Percentiles rank a stretch among this genome's conserved stretches.
These are phyloP conservation scores for Xylaria castorea DNA, from an alignment of 495 filamentous ascomycete genomes.

Conservation along the genomic window DNA sequence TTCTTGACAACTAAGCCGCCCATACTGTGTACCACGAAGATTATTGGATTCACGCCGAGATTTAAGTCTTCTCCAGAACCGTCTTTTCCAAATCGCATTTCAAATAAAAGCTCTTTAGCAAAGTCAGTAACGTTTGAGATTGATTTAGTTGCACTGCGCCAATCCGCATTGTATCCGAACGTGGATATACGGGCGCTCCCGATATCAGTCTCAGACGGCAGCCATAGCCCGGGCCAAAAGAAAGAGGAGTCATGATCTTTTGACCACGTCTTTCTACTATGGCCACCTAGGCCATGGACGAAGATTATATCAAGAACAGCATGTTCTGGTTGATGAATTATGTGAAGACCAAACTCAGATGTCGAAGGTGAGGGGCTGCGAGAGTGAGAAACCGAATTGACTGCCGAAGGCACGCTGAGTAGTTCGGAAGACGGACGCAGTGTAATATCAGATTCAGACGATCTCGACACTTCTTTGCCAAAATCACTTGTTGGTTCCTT, in stretches of 20 bases:
- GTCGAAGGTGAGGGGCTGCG: conserved; percentile 14
- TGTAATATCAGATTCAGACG: background rate
- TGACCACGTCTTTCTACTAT: conserved; percentile 42
- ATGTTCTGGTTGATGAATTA: conserved; percentile 4
- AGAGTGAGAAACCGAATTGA: background rate
- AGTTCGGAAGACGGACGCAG: background rate
- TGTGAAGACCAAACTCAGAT: conserved; percentile 9
- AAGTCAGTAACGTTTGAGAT: conserved; percentile 45
- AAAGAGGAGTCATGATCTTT: conserved; percentile 37
- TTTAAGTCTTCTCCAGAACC: conserved; percentile 29
- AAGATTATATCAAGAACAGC: conserved; percentile 41
- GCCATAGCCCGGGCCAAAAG: conserved; percentile 45
- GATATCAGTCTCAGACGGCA: conserved; percentile 45
- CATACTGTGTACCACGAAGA: conserved; percentile 49
- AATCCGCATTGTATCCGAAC: conserved; percentile 47
- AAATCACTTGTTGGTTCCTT: background rate
- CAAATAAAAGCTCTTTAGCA: conserved; percentile 47
- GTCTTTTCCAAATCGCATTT: conserved; percentile 42
- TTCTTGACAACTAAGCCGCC: conserved; percentile 57
- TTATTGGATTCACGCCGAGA: conserved; percentile 38
- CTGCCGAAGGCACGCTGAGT: background rate
- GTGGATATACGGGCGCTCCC: conserved; percentile 40
- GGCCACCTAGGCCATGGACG: conserved; percentile 48
- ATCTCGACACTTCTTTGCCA: background rate
- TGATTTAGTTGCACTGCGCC: conserved; percentile 12